Evolutionary conservation across 78 protist species (phyloP), one percentile per base, ranked within the genome.

Genomic region (Dictyostelium brefeldianum): DNA sequence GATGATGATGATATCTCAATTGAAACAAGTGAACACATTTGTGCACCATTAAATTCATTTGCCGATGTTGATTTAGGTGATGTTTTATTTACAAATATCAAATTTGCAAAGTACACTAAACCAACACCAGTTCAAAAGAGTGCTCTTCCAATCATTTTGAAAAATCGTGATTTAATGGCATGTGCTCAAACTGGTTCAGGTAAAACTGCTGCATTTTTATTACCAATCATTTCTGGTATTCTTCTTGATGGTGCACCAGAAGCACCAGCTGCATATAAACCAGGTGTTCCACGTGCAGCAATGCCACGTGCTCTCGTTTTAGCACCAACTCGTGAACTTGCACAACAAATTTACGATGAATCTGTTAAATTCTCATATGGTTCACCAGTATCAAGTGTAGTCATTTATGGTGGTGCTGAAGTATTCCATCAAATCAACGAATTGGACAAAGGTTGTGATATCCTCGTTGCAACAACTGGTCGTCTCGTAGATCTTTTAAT

Each of bases 161-260:
- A 80, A 20, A 69, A 90, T 17, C 91, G 99, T 27, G 99, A 99
- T 67, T 31, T 99, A 27, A 99, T 99, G 99, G 99, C 99, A 3
- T 99, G 99, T 80, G 99, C 99, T 6, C 99, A 99, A 96, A 99
- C 99, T 6, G 97, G 99, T 67, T 98, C 99, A 5, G 99, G 99
- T 67, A 98, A 98, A 95, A 98, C 99, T 12, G 99, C 98, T 6
- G 99, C 99, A 5, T 98, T 98, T 97, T 94, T 98, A 17, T 67
- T 95, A 53, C 98, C 98, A 41, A 78, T 95, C 51, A 96, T 97
- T 62, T 65, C 89, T 57, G 67, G 80, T 56, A 22, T 97, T n/a
- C 70, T 90, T 7, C 56, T 73, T 2, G 92, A 95, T 15, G 96
- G 93, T 50, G 71, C 92, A 4, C 90, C 94, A 70, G 93, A 91